phyloP scores from a whole-genome alignment of 2,329 filamentous ascomycete genomes.

The Xylaria sp. region DNA sequence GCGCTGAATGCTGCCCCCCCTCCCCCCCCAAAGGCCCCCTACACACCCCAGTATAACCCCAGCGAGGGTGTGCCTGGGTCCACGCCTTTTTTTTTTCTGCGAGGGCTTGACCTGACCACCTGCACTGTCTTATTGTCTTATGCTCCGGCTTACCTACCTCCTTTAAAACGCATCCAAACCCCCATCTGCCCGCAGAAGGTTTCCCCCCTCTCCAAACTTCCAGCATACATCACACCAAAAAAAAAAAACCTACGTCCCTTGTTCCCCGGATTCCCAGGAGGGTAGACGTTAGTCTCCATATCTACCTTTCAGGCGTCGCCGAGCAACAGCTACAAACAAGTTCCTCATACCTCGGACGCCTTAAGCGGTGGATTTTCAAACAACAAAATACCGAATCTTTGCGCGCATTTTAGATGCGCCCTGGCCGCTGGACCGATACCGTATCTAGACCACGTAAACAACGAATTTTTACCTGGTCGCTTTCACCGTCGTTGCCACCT shows the following conservation, averaged over 20 bases:
- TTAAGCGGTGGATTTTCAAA: slow-evolving; percentile 9
- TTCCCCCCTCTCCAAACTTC: slow-evolving; percentile 48
- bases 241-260: slow-evolving; percentile 23
- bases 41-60: slow-evolving; percentile 38
- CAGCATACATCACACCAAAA: slow-evolving; percentile 45
- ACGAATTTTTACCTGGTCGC: background rate
- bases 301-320: slow-evolving; percentile 3
- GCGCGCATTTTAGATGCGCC: slow-evolving; percentile 4
- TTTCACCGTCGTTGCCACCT: slow-evolving; percentile 1
- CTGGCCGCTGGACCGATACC: slow-evolving; percentile 3
- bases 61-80: slow-evolving; percentile 33
- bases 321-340: slow-evolving; percentile 16
- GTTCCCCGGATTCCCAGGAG: slow-evolving; percentile 31
- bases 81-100: slow-evolving; percentile 32
- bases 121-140: slow-evolving; percentile 15
- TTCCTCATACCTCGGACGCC: background rate
- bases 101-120: slow-evolving; percentile 35
- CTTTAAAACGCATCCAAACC: slow-evolving; percentile 53
- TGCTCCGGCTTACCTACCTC: slow-evolving; percentile 44
- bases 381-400: background rate
- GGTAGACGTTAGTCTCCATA: slow-evolving; percentile 20
- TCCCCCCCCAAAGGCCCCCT: slow-evolving; percentile 30
- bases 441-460: slow-evolving; percentile 4
- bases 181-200: slow-evolving; percentile 49
- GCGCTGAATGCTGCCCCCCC: slow-evolving; percentile 30